Base-by-base conservation (phyloP, 2,329 filamentous ascomycete genomes). In the Fusarium sp. region DNA sequence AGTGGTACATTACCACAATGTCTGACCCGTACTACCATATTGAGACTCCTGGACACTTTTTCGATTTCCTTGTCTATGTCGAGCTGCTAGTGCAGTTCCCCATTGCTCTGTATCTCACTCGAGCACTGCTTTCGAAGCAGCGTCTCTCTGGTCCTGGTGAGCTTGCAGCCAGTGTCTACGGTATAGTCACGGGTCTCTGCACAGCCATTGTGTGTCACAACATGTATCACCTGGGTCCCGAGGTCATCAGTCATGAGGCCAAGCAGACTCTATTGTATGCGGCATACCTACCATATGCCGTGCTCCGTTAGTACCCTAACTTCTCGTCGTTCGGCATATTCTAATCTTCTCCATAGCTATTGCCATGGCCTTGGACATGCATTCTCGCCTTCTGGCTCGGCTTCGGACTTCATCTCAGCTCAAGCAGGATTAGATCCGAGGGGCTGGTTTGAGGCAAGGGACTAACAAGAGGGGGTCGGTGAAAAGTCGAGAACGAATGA, bases 1-100 rank as follows among this genome's bases (percentile, higher is more conserved):
- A 67, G 4, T 67, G 66, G 66, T 67, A 67, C 25, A 67, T 67
- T 14, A 52, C 16, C 30, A 67, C 66, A 3, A 67, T 67, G 66
- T 30, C 66, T 34, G 66, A 67, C 25, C 66, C 66, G 6, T 67
- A 67, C 14, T 67, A 67, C 27, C 18, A 57, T 2, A 25, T 58
- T 7, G 56, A 58, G 16, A 25, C 56, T 27, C 23, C 32, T 25
- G 56, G 56, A 2, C 56, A 58, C 56, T 58, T 58, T 4, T 58
- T 58, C 23, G 56, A 58, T 9, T 58, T 58, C 56, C 56, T 58
- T 2, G 56, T 58, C 35, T 58, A 58, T 9, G 56, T 58, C 27
- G 56, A 58, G 56, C 35, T 58, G 6, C 4, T 58, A 0, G 35
- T 58, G 16, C 32, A 58, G 10, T 58, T 58, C 34, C 56, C 56